These are phyloP conservation scores for Vigna angularis DNA, from an alignment of 306 rosid genomes.

Conservation along the genomic window DNA sequence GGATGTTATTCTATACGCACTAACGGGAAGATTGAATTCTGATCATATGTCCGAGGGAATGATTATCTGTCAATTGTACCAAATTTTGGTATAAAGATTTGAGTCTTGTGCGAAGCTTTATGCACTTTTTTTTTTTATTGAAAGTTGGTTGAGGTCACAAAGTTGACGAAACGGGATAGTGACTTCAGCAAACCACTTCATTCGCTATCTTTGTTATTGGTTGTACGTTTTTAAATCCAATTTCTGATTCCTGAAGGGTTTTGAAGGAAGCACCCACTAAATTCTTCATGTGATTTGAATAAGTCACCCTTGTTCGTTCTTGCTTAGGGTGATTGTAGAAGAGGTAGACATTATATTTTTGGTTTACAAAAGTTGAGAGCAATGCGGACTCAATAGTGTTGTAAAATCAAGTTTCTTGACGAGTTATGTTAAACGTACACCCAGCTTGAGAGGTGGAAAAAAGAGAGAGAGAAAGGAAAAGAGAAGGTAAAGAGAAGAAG, in stretches of 20 bases:
- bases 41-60: not conserved
- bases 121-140: not conserved
- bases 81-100: not conserved
- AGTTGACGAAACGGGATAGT: constrained; percentile 5
- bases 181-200: constrained; percentile 1
- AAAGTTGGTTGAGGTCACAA: constrained; percentile 22
- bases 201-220: not conserved
- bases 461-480: not conserved
- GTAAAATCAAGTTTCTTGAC: constrained; percentile 20
- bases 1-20: not conserved
- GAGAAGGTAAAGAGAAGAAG: not conserved
- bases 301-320: not conserved
- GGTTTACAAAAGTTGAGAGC: constrained; percentile 25
- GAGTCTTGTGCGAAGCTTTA: constrained; percentile 5
- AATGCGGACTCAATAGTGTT: not conserved
- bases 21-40: not conserved
- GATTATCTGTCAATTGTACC: not conserved
- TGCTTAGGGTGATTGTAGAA: constrained; percentile 22
- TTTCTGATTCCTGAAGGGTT: not conserved
- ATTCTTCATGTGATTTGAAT: constrained; percentile 30
- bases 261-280: not conserved
- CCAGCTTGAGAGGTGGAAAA: not conserved
- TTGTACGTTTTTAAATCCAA: not conserved
- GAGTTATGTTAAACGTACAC: not conserved
- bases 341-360: constrained; percentile 18